Percentiles rank a stretch among this genome's conserved stretches.
phyloP scores from a whole-genome alignment of 2,329 filamentous ascomycete species.

The Talaromyces sp. region DNA sequence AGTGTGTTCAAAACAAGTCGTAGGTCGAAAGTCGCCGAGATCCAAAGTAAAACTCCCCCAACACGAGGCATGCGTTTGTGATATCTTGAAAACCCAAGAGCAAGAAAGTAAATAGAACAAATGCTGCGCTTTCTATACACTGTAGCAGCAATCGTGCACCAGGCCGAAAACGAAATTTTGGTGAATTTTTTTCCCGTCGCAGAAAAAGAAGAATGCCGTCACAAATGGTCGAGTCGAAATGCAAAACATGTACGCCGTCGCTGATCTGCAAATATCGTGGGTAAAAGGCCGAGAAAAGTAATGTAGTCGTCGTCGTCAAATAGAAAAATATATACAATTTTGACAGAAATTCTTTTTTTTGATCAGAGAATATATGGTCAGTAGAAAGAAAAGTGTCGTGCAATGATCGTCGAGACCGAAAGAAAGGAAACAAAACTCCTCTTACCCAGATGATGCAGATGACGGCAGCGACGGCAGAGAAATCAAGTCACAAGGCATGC shows the following conservation, averaged over 20 bases:
- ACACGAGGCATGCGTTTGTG: conserved; percentile 34
- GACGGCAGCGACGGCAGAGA: conserved; percentile 31
- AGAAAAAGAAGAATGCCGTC: conserved; percentile 29
- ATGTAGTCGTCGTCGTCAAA: conserved; percentile 26
- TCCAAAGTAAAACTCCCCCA: conserved; percentile 35
- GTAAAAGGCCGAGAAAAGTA: conserved; percentile 26
- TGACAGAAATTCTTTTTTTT: conserved; percentile 17
- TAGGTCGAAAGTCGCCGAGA: conserved; percentile 28
- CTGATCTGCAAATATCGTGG: conserved; percentile 27
- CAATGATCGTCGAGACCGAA: conserved; percentile 19
- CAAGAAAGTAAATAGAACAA: conserved; percentile 29
- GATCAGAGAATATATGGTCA: conserved; percentile 8
- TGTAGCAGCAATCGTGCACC: conserved; percentile 35
- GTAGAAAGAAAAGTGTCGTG: conserved; percentile 12
- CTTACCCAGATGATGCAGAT: conserved; percentile 34
- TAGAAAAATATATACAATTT: conserved; percentile 20
- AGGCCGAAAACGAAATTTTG: conserved; percentile 30
- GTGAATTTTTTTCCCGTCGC: conserved; percentile 35
- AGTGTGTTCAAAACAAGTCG: conserved; percentile 23
- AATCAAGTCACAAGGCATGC: conserved; percentile 28
- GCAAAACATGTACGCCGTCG: conserved; percentile 43
- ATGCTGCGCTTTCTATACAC: conserved; percentile 43
- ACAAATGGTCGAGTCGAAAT: conserved; percentile 24
- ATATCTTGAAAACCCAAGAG: conserved; percentile 19
- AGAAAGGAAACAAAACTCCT: conserved; percentile 1